Evolutionary conservation across 2,329 filamentous ascomycete genomes (phyloP).

Genomic region (Epichloe sp.): DNA sequence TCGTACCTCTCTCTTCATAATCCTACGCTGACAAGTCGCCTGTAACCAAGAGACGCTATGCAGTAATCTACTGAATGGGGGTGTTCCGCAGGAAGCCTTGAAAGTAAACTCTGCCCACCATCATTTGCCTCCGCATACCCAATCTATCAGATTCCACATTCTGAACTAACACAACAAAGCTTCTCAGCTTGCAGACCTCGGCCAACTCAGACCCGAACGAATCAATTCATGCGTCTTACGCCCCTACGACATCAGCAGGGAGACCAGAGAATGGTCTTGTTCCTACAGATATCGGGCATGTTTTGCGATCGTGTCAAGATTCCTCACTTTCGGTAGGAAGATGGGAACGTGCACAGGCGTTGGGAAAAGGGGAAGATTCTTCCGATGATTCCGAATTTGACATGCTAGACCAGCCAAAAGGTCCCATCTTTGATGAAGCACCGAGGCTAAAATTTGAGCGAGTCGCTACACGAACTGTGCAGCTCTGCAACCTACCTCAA

Average conservation of each 20-base stretch:
- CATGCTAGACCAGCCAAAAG: too few relatives aligned
- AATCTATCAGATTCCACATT: background rate
- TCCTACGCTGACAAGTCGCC: background rate
- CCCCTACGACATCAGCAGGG: background rate
- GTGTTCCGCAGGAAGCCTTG: background rate
- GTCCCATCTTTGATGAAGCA: background rate
- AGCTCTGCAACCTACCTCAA: slow-evolving; percentile 49
- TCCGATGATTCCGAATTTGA: background rate
- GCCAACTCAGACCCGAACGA: background rate
- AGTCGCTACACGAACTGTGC: slow-evolving; percentile 41
- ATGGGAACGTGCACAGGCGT: background rate
- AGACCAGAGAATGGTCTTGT: background rate
- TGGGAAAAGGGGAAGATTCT: background rate
- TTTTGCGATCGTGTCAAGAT: background rate
- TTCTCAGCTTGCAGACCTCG: slow-evolving; percentile 1
- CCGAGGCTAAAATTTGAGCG: slow-evolving; percentile 14
- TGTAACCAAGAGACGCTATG: background rate
- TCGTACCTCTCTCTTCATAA: background rate
- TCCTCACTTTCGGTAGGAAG: background rate
- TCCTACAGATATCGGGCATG: background rate
- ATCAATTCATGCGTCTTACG: background rate
- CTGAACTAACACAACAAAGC: background rate
- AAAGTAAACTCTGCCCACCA: background rate
- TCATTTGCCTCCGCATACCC: background rate
- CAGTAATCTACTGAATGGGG: slow-evolving; percentile 1